Conservation (phyloP, 2,329 filamentous ascomycete species). For the Penicillium sp. region DNA sequence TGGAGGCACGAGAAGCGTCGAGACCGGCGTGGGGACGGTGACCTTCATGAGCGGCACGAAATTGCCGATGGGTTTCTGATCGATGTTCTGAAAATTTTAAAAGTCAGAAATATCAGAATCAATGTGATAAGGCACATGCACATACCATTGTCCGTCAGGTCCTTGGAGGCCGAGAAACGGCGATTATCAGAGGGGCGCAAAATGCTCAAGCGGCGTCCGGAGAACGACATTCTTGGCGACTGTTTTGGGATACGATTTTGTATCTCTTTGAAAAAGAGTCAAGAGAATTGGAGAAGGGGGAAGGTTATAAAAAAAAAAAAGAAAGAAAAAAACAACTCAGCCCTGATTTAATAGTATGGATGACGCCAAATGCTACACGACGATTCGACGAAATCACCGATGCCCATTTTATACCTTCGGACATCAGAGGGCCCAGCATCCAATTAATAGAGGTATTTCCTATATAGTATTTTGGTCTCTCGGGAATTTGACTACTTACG, state of each 20-base stretch:
- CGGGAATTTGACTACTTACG: no score
- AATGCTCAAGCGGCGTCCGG: slow-evolving; percentile 46
- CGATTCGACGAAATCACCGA: slow-evolving; percentile 27
- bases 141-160: slow-evolving; percentile 48
- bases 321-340: not conserved
- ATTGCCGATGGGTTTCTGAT: slow-evolving; percentile 83
- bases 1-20: slow-evolving; percentile 81
- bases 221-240: slow-evolving; percentile 44
- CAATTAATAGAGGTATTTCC: not conserved
- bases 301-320: not conserved
- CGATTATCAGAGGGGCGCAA: slow-evolving; percentile 37
- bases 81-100: slow-evolving; percentile 60
- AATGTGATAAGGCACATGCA: slow-evolving; percentile 5
- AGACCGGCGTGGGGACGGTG: slow-evolving; percentile 88
- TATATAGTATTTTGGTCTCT: not conserved
- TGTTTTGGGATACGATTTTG: not conserved
- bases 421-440: not conserved
- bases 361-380: slow-evolving; percentile 10
- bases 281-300: not conserved
- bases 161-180: slow-evolving; percentile 45
- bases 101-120: not conserved
- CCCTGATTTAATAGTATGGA: not conserved
- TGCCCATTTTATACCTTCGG: not conserved
- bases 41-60: slow-evolving; percentile 85
- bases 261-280: not conserved